phyloP scores from a whole-genome alignment of 2,329 filamentous ascomycete genomes.

The Alternaria sp. region DNA sequence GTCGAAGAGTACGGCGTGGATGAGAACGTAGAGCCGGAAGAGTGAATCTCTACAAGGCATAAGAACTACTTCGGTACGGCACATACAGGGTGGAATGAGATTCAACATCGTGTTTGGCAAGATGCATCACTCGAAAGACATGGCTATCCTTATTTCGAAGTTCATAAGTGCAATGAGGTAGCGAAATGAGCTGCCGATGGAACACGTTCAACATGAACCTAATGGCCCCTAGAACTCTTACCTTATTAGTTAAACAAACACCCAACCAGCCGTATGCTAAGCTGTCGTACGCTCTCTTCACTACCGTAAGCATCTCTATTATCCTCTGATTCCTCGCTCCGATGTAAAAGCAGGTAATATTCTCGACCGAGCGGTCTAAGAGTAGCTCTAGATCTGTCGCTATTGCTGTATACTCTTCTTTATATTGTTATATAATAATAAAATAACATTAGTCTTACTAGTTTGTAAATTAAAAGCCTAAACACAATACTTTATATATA shows the following conservation, averaged over 20 bases:
- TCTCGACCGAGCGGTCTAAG: too few relatives aligned
- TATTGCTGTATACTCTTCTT: too few relatives aligned
- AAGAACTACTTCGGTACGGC: neutral
- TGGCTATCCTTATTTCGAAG: neutral
- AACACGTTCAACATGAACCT: neutral
- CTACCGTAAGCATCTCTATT: neutral
- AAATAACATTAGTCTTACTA: too few relatives aligned
- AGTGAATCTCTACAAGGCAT: conserved; percentile 17
- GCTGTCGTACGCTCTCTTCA: neutral
- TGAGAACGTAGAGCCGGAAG: conserved; percentile 56
- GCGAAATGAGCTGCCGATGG: neutral
- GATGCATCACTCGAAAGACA: neutral
- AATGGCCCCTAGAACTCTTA: neutral
- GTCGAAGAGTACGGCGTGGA: conserved; percentile 73
- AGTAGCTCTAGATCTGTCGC: too few relatives aligned
- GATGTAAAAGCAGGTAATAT: neutral
- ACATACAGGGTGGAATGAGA: neutral
- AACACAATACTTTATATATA: too few relatives aligned
- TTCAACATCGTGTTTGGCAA: neutral
- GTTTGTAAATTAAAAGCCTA: too few relatives aligned
- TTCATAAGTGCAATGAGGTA: neutral
- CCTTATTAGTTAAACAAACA: neutral
- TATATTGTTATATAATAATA: too few relatives aligned
- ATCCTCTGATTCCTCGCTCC: accelerated
- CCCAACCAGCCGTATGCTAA: neutral